Conservation (phyloP, 208 protist genomes). For the Acanthamoeba royreba region DNA sequence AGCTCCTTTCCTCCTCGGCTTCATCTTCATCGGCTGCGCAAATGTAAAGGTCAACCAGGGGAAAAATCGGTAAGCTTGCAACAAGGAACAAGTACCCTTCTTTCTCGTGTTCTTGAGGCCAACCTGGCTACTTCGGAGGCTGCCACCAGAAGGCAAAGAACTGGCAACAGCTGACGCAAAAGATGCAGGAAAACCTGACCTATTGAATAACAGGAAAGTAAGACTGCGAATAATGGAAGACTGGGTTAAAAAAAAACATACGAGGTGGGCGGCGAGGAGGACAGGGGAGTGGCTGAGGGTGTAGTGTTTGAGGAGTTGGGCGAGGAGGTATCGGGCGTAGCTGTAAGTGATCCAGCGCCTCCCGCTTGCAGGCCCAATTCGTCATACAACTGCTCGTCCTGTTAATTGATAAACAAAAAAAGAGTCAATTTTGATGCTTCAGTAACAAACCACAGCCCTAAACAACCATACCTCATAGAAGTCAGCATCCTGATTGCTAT, state of each 20-base stretch:
- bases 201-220: background rate
- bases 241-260: background rate
- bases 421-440: too few species aligned
- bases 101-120: background rate
- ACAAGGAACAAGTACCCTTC: too few species aligned
- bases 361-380: background rate
- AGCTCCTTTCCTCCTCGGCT: background rate
- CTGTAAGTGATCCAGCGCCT: background rate
- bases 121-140: background rate
- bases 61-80: too few species aligned
- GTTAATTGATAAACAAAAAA: background rate
- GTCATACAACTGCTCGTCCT: slow-evolving; percentile 24
- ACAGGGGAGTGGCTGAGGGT: background rate
- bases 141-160: background rate
- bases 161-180: slow-evolving; percentile 13
- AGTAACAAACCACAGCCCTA: too few species aligned
- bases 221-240: background rate
- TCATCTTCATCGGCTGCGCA: background rate
- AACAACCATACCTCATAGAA: slow-evolving; percentile 40
- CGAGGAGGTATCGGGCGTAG: background rate
- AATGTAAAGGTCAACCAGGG: too few species aligned
- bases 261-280: background rate
- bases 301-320: background rate
- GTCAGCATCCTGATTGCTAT: slow-evolving; percentile 47
- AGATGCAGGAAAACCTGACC: background rate